Percentiles rank a stretch among this genome's conserved stretches.
These are phyloP conservation scores for Calonectria henricotiae DNA, from an alignment of 2,329 filamentous ascomycete genomes.

Conservation along the genomic window DNA sequence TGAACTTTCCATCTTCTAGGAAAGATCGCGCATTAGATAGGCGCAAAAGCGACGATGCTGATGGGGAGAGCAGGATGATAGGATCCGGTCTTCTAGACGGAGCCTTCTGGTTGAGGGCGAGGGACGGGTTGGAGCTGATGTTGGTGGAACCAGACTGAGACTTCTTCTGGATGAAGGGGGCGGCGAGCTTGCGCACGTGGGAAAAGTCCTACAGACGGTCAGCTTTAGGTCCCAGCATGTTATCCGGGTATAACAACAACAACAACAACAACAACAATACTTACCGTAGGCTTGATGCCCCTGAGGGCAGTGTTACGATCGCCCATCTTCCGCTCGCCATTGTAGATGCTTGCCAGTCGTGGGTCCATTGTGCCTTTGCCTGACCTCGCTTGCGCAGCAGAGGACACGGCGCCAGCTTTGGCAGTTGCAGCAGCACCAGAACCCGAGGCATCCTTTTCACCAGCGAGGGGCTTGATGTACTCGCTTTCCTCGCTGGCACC, in stretches of 20 bases:
- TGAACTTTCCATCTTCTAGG: constrained; percentile 87
- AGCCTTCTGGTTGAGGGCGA: constrained; percentile 71
- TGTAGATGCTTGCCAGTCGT: constrained; percentile 89
- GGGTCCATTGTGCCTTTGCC: constrained; percentile 83
- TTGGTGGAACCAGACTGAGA: constrained; percentile 60
- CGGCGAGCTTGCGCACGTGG: constrained; percentile 89
- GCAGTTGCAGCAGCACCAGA: constrained; percentile 60
- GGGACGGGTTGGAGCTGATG: constrained; percentile 62
- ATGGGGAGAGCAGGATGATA: constrained; percentile 97
- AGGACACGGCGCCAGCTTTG: constrained; percentile 60
- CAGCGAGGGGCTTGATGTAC: constrained; percentile 88
- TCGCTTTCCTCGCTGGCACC: constrained; percentile 93
- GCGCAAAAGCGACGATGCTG: constrained; percentile 92
- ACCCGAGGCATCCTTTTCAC: constrained; percentile 68
- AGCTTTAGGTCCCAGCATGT: constrained; percentile 1
- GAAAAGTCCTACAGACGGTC: constrained; percentile 83
- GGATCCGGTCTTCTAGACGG: constrained; percentile 77
- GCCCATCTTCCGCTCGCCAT: constrained; percentile 90
- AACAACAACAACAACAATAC: constrained; percentile 54
- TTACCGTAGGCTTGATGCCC: constrained; percentile 89
- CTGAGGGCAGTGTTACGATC: constrained; percentile 91
- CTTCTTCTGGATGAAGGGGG: constrained; percentile 81
- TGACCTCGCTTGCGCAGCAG: constrained; percentile 66
- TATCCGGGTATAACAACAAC: neutral
- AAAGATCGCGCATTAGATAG: constrained; percentile 97